Evolutionary conservation across 495 filamentous ascomycete genomes (phyloP).

Genomic region (Xanthoparmelia taractica): DNA sequence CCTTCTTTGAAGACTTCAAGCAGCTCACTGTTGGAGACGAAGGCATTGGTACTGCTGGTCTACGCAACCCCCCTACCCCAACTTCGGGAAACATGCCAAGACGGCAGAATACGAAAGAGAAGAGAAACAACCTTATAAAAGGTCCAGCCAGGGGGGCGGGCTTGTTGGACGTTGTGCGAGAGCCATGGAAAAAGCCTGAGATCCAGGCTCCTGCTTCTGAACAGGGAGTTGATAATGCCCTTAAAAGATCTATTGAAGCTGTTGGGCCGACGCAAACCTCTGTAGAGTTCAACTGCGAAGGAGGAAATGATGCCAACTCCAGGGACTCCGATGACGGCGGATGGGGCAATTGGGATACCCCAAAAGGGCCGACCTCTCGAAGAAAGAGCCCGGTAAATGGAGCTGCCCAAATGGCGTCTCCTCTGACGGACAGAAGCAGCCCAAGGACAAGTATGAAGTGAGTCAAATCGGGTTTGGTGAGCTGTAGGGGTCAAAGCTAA

Average conservation of each 20-base stretch:
- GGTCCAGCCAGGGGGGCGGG: background rate
- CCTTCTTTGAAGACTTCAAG: conserved; percentile 88
- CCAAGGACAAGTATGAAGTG: conserved; percentile 50
- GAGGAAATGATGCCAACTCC: conserved; percentile 41
- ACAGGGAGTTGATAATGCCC: background rate
- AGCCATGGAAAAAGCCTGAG: background rate
- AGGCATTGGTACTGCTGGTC: conserved; percentile 34
- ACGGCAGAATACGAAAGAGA: background rate
- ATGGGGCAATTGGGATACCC: conserved; percentile 66
- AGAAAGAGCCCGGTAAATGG: conserved; percentile 42
- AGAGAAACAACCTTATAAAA: background rate
- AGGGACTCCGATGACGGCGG: conserved; percentile 56
- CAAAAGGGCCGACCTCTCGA: conserved; percentile 39
- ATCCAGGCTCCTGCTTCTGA: background rate
- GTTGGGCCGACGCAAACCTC: background rate
- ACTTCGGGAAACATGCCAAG: background rate
- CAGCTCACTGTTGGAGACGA: conserved; percentile 96
- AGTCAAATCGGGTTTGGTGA: conserved; percentile 19
- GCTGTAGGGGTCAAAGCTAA: background rate
- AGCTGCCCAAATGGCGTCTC: conserved; percentile 29
- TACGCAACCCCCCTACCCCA: background rate
- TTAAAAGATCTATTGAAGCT: background rate
- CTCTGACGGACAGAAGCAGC: conserved; percentile 41
- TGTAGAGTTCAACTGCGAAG: conserved; percentile 22
- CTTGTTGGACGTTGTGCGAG: background rate